These are phyloP conservation scores for Elsinoe perseae DNA, from an alignment of 2,329 filamentous ascomycete species.

Conservation along the genomic window DNA sequence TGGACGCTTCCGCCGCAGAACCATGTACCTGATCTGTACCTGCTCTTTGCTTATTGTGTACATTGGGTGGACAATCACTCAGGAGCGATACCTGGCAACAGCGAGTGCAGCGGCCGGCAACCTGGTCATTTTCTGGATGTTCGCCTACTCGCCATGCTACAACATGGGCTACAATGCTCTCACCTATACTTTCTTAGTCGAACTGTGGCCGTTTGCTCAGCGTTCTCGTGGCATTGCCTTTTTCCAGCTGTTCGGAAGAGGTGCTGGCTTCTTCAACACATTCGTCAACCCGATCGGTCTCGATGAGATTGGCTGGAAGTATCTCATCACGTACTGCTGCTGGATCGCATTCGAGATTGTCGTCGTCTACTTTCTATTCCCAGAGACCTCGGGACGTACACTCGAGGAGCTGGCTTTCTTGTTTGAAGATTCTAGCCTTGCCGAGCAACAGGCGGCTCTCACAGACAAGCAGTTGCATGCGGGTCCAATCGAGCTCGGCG, in stretches of 20 bases:
- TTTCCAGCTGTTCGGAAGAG: background rate
- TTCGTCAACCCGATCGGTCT: slow-evolving; percentile 35
- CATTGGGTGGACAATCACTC: slow-evolving; percentile 48
- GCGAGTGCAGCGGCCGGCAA: slow-evolving; percentile 24
- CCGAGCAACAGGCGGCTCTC: background rate
- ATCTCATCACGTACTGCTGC: slow-evolving; percentile 29
- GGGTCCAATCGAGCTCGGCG: background rate
- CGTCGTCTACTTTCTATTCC: slow-evolving; percentile 28
- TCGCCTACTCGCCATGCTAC: slow-evolving; percentile 33
- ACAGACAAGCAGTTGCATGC: slow-evolving; percentile 8
- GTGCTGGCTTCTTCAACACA: slow-evolving; percentile 27
- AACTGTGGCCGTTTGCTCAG: slow-evolving; percentile 24
- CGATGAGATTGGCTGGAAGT: slow-evolving; percentile 27
- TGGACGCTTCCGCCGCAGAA: slow-evolving; percentile 35
- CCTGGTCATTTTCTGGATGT: slow-evolving; percentile 34
- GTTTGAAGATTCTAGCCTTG: slow-evolving; percentile 28
- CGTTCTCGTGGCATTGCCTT: slow-evolving; percentile 18
- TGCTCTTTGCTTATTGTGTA: slow-evolving; percentile 46
- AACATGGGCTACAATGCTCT: slow-evolving; percentile 30
- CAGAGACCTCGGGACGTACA: slow-evolving; percentile 26
- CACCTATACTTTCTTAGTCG: slow-evolving; percentile 24
- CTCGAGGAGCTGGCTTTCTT: slow-evolving; percentile 40
- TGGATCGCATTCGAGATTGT: slow-evolving; percentile 24
- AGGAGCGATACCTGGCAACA: slow-evolving; percentile 34
- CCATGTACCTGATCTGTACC: slow-evolving; percentile 44